Conservation (phyloP, 2,329 filamentous ascomycete genomes). For the Elsinoe ampelina region DNA sequence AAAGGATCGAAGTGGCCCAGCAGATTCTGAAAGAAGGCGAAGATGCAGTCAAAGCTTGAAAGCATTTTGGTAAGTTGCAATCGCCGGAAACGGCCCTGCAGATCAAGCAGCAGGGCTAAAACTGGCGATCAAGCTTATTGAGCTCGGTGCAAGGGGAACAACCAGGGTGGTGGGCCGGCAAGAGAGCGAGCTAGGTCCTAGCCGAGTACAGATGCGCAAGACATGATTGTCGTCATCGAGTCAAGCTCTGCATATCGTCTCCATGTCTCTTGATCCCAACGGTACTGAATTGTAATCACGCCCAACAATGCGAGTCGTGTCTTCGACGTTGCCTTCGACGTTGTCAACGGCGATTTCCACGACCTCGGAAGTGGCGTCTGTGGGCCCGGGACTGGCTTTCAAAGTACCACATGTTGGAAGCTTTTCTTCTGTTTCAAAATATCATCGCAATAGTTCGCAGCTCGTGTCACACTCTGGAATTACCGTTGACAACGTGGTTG, state of each 20-base stretch:
- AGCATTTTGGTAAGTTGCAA: too few relatives aligned
- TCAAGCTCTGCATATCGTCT: neutral
- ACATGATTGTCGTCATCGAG: neutral
- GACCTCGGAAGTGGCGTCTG: neutral
- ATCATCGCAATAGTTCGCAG: neutral
- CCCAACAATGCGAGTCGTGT: neutral
- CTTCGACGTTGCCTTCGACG: too few relatives aligned
- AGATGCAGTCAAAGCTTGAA: too few relatives aligned
- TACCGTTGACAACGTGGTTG: neutral
- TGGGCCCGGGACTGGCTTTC: neutral
- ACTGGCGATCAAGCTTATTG: too few relatives aligned
- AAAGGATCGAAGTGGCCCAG: too few relatives aligned
- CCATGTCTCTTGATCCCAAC: neutral
- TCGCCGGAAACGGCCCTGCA: too few relatives aligned
- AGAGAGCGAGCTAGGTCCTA: neutral
- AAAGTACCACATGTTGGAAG: neutral
- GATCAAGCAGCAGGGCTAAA: too few relatives aligned
- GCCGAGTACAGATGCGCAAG: neutral
- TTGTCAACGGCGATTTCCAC: neutral
- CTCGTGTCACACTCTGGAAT: neutral
- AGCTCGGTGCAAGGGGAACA: too few relatives aligned
- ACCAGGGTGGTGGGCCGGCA: too few relatives aligned
- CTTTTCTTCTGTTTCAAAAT: neutral
- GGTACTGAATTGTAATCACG: neutral
- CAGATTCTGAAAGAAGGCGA: too few relatives aligned